Percentiles rank a stretch among this genome's conserved stretches.
phyloP scores from a whole-genome alignment of 306 rosid genomes.

The Medicago truncatula region DNA sequence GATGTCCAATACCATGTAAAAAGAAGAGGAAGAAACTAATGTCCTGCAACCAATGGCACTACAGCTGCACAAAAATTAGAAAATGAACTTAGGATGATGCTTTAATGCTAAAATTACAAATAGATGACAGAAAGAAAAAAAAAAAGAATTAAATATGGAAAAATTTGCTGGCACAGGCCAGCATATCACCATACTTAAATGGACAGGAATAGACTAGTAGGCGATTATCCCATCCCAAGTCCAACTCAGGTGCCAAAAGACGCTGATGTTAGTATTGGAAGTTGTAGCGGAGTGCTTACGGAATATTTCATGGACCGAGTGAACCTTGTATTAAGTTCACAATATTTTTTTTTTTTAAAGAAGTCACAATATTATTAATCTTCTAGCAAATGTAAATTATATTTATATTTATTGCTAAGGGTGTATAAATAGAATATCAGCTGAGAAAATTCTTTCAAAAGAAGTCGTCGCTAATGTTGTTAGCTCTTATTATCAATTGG shows the following conservation, averaged over 20 bases:
- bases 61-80: slow-evolving; percentile 34
- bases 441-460: neutral
- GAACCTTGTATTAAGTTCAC: no score
- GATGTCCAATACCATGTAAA: slow-evolving; percentile 30
- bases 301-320: no score
- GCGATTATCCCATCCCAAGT: neutral
- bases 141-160: slow-evolving; percentile 14
- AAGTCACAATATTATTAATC: neutral
- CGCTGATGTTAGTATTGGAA: neutral
- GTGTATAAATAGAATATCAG: neutral
- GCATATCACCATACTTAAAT: slow-evolving; percentile 14
- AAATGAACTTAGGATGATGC: slow-evolving; percentile 25
- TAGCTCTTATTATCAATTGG: neutral
- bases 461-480: neutral
- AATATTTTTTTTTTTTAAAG: no score
- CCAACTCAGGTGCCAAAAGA: slow-evolving; percentile 21
- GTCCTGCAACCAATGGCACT: slow-evolving; percentile 27
- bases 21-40: slow-evolving; percentile 22
- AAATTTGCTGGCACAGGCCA: slow-evolving; percentile 3
- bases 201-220: neutral
- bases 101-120: slow-evolving; percentile 23
- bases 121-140: neutral
- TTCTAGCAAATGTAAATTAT: neutral
- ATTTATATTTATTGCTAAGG: neutral
- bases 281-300: neutral